Base-by-base conservation (phyloP, 768 basidiomycete genomes). In the Clathrus columnatus region DNA sequence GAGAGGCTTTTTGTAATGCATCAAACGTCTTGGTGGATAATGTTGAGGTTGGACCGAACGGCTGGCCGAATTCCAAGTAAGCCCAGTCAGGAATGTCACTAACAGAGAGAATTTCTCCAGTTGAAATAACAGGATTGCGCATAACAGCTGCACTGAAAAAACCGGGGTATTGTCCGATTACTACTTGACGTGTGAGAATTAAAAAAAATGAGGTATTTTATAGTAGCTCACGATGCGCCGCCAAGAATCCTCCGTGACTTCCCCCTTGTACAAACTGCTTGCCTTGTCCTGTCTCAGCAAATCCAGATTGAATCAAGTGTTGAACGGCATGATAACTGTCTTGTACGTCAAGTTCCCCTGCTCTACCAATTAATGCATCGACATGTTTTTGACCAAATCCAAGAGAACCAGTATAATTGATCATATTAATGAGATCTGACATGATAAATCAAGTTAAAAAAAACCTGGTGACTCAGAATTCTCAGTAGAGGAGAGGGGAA, bases 71-170 rank as follows among this genome's bases (percentile, higher is more conserved):
- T 59, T 64, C 79, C 68, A 57, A 72, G 75, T 63, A 72, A 1
- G 66, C 61, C 85, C 85, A 88, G 61, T 87, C 85, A 7, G 82
- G 77, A 42, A 89, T 87, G 57, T 88, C 86, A 1, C 77, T 78
- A 0, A 69, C 69, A 0, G 76, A 66, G 4, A 56, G 32, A 26
- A 82, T 66, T 46, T 82, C 80, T 10, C 81, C 82, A 0, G 71
- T 72, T 3, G 81, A 80, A 41, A 81, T 82, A 52, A 87, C 87
- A 0, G 86, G 85, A 62, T 88, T 89, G 42, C 82, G 77, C 47
- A 86, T 63, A 23, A 79, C 76, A 0, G 80, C 80, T 0, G 82
- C 85, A 10, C 74, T 76, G 64, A 84, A 87, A 32, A 79, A 65
- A 17, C 76, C 72, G 0, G 85, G 84, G 60, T 74, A 76, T 57